A percentile compares a stretch with the other conserved stretches of the same genome.
Conservation (phyloP, 2,329 filamentous ascomycete genomes). For the Fusarium sp. region DNA sequence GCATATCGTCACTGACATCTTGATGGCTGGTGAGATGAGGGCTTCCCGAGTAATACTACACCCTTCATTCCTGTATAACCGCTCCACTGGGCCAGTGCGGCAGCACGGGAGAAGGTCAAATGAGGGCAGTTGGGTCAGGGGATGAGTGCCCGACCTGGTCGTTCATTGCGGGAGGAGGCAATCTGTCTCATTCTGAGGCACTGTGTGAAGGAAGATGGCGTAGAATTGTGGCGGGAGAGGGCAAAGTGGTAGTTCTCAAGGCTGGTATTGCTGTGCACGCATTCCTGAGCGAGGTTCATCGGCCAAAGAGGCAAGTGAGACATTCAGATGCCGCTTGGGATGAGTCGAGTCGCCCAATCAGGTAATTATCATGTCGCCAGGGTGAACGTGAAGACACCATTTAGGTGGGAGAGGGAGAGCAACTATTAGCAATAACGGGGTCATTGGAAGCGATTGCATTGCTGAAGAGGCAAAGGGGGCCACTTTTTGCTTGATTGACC, state of each 20-base stretch:
- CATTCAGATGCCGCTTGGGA: constrained; percentile 34
- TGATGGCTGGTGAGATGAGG: constrained; percentile 45
- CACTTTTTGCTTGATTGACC: background rate
- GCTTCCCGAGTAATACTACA: constrained; percentile 40
- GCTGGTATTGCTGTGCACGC: constrained; percentile 33
- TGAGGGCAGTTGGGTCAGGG: constrained; percentile 17
- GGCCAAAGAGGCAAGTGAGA: constrained; percentile 33
- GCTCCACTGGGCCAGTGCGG: constrained; percentile 39
- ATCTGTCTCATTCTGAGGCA: constrained; percentile 43
- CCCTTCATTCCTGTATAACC: constrained; percentile 51
- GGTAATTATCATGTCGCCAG: constrained; percentile 10
- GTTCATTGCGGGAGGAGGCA: constrained; percentile 46
- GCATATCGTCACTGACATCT: constrained; percentile 38
- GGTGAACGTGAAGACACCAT: constrained; percentile 7
- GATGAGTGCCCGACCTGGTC: constrained; percentile 17
- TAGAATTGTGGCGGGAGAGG: constrained; percentile 29
- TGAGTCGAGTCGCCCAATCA: background rate
- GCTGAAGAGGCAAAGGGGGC: background rate
- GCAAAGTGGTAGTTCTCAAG: constrained; percentile 18
- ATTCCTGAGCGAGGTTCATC: constrained; percentile 42
- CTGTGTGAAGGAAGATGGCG: constrained; percentile 7
- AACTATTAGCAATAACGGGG: constrained; percentile 22
- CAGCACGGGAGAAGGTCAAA: constrained; percentile 25
- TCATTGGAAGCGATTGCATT: constrained; percentile 20
- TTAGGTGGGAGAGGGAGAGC: constrained; percentile 11